Base-by-base conservation (phyloP, 352 stramenopile species). In the Phytopythium ostracodes region DNA sequence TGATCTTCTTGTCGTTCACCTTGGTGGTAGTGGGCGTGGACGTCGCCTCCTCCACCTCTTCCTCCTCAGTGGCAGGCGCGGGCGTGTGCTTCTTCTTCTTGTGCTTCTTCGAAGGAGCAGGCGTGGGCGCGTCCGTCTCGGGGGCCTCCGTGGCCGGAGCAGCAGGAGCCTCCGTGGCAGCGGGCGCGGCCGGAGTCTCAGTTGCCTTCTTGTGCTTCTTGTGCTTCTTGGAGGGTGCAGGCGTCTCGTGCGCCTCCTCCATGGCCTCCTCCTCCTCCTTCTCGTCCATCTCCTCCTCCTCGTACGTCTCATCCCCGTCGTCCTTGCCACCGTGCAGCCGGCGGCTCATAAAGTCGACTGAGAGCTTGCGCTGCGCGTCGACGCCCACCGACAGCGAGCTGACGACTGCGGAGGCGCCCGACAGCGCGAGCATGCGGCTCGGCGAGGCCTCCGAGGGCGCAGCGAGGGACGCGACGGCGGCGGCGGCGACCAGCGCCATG, bases 1-100 rank as follows among this genome's bases (percentile, higher is more conserved):
- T 79, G 56, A 87, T 88, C 71, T 86, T 88, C 68, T 87, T 88
- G 60, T 92, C 83, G 51, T 70, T 73, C 14, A 76, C 70, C 65
- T 54, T 73, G 12, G 52, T 61, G 11, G 66, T 24, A 17, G 40
- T 29, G 12, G 63, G 43, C 2, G 35, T 44, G 52, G 29, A 1
- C 0, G 44, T 25, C 2, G 53, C 40, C 29, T 58, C 56, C 43
- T 40, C 59, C 56, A 68, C 62, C 50, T 76, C 55, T 10, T 22
- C 50, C 17, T 46, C 18, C 18, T 53, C 15, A 2, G 47, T 44
- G 5, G 38, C 25, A 2, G 54, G 43, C 33, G 44, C 51, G 22
- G 50, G 47, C 15, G 59, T 57, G 31, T 64, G 42, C 47, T 73
- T 67, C 58, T 73, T 70, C 53, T 74, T 79, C 31, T 75, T 71